Percentiles rank a stretch among this genome's conserved stretches.
Conservation (phyloP, 1,284 basidiomycete genomes). For the Sparassis latifolia region DNA sequence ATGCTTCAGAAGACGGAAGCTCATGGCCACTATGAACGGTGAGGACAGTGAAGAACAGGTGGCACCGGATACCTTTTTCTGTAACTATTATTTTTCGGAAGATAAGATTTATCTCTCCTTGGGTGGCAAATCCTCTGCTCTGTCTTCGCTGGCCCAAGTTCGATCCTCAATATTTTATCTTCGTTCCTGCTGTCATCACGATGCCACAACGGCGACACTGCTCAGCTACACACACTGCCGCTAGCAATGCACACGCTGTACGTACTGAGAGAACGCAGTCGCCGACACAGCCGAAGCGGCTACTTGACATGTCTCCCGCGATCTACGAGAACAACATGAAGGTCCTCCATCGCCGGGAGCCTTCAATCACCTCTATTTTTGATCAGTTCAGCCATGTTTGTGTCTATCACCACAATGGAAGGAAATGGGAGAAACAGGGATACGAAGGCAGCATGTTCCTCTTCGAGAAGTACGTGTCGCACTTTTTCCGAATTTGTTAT, state of each 20-base stretch:
- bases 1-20: neutral
- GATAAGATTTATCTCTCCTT: too few relatives aligned
- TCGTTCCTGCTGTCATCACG: neutral
- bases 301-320: slow-evolving; percentile 17
- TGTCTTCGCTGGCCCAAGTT: too few relatives aligned
- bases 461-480: slow-evolving; percentile 62
- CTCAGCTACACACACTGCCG: slow-evolving; percentile 19
- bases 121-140: too few relatives aligned
- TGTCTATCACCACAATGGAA: slow-evolving; percentile 64
- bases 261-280: slow-evolving; percentile 17
- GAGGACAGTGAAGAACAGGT: too few relatives aligned
- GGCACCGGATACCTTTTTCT: too few relatives aligned
- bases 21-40: neutral
- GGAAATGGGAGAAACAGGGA: slow-evolving; percentile 79
- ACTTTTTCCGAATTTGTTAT: neutral
- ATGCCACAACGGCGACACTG: slow-evolving; percentile 24
- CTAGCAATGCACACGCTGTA: slow-evolving; percentile 10
- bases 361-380: slow-evolving; percentile 73
- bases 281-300: slow-evolving; percentile 14
- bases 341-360: slow-evolving; percentile 75
- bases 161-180: too few relatives aligned
- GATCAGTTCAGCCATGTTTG: slow-evolving; percentile 84
- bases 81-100: too few relatives aligned
- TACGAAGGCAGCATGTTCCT: slow-evolving; percentile 88
- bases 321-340: slow-evolving; percentile 75